A percentile compares a stretch with the other conserved stretches of the same genome.
Conservation (phyloP, 164 flowering plant species). For the Brasenia schreberi region DNA sequence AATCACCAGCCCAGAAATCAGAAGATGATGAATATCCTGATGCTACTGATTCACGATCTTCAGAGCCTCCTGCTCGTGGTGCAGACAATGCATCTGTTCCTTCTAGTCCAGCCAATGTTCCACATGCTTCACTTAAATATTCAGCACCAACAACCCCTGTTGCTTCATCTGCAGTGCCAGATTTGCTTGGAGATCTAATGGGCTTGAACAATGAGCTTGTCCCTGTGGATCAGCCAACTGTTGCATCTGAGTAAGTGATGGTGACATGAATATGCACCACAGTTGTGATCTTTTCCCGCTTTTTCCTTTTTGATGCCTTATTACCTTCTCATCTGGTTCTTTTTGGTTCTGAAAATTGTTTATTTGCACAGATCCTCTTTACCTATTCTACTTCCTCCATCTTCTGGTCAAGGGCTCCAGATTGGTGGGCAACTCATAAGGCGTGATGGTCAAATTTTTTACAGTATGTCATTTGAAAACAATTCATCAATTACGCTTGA, state of each 20-base stretch:
- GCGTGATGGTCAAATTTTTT: constrained; percentile 82
- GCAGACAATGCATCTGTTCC: constrained; percentile 46
- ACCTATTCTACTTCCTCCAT: constrained; percentile 72
- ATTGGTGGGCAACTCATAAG: constrained; percentile 76
- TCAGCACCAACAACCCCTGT: constrained; percentile 30
- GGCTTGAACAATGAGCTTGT: constrained; percentile 82
- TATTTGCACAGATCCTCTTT: constrained; percentile 60
- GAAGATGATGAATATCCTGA: constrained; percentile 93
- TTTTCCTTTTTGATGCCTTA: not conserved
- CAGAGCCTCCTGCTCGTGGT: constrained; percentile 55
- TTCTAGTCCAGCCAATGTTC: constrained; percentile 28
- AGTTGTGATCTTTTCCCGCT: too few relatives aligned
- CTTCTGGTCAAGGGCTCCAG: constrained; percentile 86
- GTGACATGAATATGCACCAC: not conserved
- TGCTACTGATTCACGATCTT: constrained; percentile 60
- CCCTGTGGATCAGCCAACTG: constrained; percentile 61
- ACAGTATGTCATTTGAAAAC: constrained; percentile 83
- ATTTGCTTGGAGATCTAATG: constrained; percentile 84
- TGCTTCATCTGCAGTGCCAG: constrained; percentile 67
- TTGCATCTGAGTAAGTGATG: constrained; percentile 50
- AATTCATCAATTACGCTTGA: constrained; percentile 63
- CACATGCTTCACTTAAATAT: constrained; percentile 35
- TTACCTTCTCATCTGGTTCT: not conserved
- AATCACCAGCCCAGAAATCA: constrained; percentile 57
- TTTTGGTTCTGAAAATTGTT: not conserved